These are phyloP conservation scores for Xylariaceae sp. DNA, from an alignment of 2,329 filamentous ascomycete species.

Conservation along the genomic window DNA sequence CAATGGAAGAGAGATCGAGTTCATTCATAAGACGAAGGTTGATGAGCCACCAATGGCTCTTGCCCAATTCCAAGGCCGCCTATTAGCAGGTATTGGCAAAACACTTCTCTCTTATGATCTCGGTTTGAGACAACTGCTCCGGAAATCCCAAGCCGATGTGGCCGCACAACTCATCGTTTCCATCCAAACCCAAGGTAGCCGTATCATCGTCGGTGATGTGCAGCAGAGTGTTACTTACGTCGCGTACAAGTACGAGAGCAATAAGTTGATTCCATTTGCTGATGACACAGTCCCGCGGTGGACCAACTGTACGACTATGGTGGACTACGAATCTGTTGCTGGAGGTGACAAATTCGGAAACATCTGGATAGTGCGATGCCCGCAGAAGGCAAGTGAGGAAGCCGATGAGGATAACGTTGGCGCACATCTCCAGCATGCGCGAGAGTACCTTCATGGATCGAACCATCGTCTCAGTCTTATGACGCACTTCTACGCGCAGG, in stretches of 20 bases:
- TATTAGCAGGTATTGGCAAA: conserved; percentile 79
- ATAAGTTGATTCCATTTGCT: conserved; percentile 85
- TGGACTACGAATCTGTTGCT: conserved; percentile 93
- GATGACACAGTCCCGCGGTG: conserved; percentile 87
- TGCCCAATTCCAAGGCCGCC: conserved; percentile 83
- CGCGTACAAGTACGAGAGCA: conserved; percentile 88
- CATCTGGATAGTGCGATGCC: conserved; percentile 84
- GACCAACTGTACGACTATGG: conserved; percentile 87
- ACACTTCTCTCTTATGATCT: conserved; percentile 85
- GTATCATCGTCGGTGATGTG: conserved; percentile 87
- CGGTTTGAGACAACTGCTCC: conserved; percentile 84
- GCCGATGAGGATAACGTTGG: conserved; percentile 89
- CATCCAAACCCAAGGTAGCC: conserved; percentile 82
- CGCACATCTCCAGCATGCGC: conserved; percentile 83
- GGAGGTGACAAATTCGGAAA: conserved; percentile 98
- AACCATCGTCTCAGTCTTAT: conserved; percentile 79
- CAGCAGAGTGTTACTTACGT: conserved; percentile 88
- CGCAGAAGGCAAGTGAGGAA: conserved; percentile 77
- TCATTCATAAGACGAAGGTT: conserved; percentile 93
- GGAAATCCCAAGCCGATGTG: conserved; percentile 81
- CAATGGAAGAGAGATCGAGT: conserved; percentile 81
- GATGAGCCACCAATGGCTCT: conserved; percentile 87
- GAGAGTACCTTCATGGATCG: conserved; percentile 83
- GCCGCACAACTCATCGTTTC: conserved; percentile 79
- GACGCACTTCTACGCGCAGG: conserved; percentile 84